Percentiles rank a stretch among this genome's conserved stretches.
These are phyloP conservation scores for Lachancea thermotolerans DNA, from an alignment of 805 yeast species.

Conservation along the genomic window DNA sequence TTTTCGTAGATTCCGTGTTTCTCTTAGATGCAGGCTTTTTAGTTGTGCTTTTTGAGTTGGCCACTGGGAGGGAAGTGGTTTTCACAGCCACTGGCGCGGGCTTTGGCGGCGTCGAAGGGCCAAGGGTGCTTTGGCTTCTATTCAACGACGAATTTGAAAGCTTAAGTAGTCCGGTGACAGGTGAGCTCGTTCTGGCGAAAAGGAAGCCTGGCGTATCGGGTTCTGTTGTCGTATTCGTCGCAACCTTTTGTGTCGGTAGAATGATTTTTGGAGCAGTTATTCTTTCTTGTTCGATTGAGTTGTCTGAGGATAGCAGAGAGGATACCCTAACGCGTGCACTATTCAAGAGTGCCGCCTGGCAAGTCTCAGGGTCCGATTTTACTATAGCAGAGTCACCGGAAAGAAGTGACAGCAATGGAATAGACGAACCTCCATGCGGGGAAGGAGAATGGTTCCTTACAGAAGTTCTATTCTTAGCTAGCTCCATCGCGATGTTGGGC, in stretches of 20 bases:
- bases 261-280: slow-evolving; percentile 15
- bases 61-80: background rate
- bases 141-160: background rate
- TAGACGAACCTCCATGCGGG: slow-evolving; percentile 8
- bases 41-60: background rate
- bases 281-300: background rate
- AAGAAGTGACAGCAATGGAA: slow-evolving; percentile 10
- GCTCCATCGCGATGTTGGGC: slow-evolving; percentile 29
- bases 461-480: slow-evolving; percentile 28
- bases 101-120: background rate
- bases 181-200: slow-evolving; percentile 21
- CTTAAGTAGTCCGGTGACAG: slow-evolving; percentile 10
- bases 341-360: background rate
- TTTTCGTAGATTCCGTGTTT: background rate
- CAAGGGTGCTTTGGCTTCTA: slow-evolving; percentile 8
- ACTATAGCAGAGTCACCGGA: slow-evolving; percentile 4
- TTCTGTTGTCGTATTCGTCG: slow-evolving; percentile 5
- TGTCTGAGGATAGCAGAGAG: slow-evolving; percentile 11
- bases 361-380: slow-evolving; percentile 1
- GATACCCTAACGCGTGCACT: slow-evolving; percentile 14
- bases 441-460: slow-evolving; percentile 14
- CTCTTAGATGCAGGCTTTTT: background rate
- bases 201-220: slow-evolving; percentile 11
- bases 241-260: slow-evolving; percentile 19
- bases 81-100: background rate